phyloP scores from a whole-genome alignment of 192 early-diverging fungal genomes.

The Phycomyces nitens region DNA sequence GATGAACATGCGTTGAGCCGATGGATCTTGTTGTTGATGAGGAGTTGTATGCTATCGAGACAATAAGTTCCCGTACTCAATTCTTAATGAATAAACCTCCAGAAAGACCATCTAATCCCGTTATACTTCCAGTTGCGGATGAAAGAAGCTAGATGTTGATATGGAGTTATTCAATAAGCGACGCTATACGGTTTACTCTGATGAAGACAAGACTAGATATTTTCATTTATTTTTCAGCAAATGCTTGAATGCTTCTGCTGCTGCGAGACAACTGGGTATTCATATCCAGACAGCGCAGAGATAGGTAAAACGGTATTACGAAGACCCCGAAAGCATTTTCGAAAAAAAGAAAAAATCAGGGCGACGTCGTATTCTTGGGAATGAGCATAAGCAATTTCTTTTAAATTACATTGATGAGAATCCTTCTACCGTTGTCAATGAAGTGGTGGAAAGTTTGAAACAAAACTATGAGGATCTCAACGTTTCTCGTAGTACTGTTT shows the following conservation, averaged over 20 bases:
- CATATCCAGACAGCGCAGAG: conserved; percentile 13
- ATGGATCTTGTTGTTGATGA: conserved; percentile 3
- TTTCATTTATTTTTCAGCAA: not conserved
- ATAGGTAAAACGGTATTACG: conserved; percentile 22
- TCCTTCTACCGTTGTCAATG: conserved; percentile 10
- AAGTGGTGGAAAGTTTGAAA: conserved; percentile 13
- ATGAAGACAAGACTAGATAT: conserved; percentile 12
- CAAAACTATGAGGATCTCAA: conserved; percentile 15
- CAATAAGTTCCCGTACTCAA: not conserved
- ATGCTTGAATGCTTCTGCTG: conserved; percentile 5
- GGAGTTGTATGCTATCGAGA: not conserved
- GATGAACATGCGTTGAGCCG: conserved; percentile 3
- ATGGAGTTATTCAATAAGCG: no score
- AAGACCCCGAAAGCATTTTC: conserved; percentile 18
- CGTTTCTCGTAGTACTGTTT: conserved; percentile 16
- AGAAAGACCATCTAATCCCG: not conserved
- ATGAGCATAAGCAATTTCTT: conserved; percentile 16
- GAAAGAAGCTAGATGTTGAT: no score
- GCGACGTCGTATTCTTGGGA: conserved; percentile 13
- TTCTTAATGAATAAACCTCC: not conserved
- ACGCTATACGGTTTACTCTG: not conserved
- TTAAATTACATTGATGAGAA: conserved; percentile 14
- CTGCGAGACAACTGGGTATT: conserved; percentile 16
- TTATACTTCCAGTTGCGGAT: no score
- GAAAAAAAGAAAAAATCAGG: conserved; percentile 18